Conservation (phyloP, 176 grass and related monocot genomes). For the Pharus latifolius region DNA sequence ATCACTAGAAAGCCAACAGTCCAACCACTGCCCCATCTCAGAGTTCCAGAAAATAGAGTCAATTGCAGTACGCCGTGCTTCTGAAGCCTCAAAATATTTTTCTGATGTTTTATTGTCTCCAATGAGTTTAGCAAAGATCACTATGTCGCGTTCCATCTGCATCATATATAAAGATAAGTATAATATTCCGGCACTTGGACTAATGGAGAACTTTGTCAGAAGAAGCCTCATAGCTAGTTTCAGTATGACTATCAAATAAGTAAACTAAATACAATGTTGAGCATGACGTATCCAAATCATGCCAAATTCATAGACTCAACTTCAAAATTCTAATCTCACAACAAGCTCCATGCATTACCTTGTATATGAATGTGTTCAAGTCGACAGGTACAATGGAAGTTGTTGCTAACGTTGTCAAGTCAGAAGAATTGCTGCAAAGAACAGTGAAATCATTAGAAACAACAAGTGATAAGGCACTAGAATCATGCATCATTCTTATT, state of each 20-base stretch:
- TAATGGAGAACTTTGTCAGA: neutral
- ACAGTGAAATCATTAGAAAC: slow-evolving; percentile 7
- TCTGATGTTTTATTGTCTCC: slow-evolving; percentile 50
- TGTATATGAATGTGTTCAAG: slow-evolving; percentile 81
- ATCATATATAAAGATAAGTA: neutral
- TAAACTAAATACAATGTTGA: neutral
- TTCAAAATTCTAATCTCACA: neutral
- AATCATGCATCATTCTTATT: neutral
- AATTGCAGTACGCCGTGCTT: slow-evolving; percentile 46
- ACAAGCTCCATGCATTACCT: slow-evolving; percentile 34
- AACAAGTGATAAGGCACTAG: neutral
- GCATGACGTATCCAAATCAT: neutral
- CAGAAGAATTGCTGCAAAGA: slow-evolving; percentile 54
- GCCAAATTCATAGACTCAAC: neutral
- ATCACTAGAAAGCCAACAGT: slow-evolving; percentile 60
- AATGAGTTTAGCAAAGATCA: slow-evolving; percentile 48
- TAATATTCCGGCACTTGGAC: neutral
- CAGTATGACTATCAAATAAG: neutral
- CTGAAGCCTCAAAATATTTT: slow-evolving; percentile 36
- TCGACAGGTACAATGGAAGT: slow-evolving; percentile 81
- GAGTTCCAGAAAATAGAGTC: slow-evolving; percentile 81
- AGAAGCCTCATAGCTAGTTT: neutral
- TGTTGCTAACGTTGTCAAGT: slow-evolving; percentile 68
- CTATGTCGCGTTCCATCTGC: slow-evolving; percentile 80
- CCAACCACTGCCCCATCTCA: slow-evolving; percentile 71